These are phyloP conservation scores for Acacia confusa DNA, from an alignment of 306 rosid genomes.

Conservation along the genomic window DNA sequence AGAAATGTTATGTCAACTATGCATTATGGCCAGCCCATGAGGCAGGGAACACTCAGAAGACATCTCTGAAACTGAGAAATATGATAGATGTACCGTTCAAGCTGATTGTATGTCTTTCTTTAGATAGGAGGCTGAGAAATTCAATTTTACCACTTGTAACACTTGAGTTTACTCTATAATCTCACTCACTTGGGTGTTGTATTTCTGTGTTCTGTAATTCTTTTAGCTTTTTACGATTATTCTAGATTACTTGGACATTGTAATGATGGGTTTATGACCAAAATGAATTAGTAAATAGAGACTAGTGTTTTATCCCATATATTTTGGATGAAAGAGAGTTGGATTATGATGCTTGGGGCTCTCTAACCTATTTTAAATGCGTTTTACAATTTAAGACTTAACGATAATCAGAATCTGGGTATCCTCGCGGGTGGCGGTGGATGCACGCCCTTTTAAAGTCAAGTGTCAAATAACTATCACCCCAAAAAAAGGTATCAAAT, in stretches of 20 bases:
- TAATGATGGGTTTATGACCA: conserved; percentile 22
- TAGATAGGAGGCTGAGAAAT: conserved; percentile 35
- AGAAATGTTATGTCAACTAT: conserved; percentile 26
- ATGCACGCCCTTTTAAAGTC: not conserved
- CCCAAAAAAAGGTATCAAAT: too few relatives aligned
- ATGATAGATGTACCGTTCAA: conserved; percentile 7
- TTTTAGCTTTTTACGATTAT: not conserved
- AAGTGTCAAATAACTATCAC: too few relatives aligned
- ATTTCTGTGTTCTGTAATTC: not conserved
- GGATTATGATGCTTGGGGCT: not conserved
- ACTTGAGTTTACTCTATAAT: conserved; percentile 17
- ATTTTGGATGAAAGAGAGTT: not conserved
- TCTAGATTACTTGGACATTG: conserved; percentile 6
- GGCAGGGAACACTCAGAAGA: not conserved
- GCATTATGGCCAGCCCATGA: not conserved
- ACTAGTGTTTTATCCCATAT: not conserved
- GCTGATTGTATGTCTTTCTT: conserved; percentile 26
- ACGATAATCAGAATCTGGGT: not conserved
- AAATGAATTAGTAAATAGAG: not conserved
- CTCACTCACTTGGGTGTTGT: conserved; percentile 23
- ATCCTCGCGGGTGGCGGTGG: not conserved
- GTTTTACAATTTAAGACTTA: too few relatives aligned
- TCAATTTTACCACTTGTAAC: conserved; percentile 29
- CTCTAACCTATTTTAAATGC: too few relatives aligned
- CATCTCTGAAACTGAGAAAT: conserved; percentile 28